Conservation (phyloP, 345 rosid species). For the Trapa incisa region DNA sequence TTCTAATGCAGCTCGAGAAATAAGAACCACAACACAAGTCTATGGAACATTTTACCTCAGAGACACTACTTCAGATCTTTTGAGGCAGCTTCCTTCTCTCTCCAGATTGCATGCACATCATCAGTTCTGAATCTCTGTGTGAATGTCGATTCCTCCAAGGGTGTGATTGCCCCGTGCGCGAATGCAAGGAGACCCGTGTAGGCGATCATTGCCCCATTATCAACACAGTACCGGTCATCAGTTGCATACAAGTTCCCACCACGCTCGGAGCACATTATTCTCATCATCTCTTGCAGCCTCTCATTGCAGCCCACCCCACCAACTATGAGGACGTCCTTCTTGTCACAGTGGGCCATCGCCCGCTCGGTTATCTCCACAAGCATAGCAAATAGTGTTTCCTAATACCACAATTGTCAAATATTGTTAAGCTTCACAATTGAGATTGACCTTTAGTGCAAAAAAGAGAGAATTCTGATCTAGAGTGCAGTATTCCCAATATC, state of each 20-base stretch:
- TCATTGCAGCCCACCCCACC: constrained; percentile 96
- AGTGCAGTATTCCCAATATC: no score
- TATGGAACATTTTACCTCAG: neutral
- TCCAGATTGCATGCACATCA: constrained; percentile 87
- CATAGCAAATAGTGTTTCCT: constrained; percentile 92
- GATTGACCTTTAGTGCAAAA: neutral
- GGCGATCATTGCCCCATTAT: constrained; percentile 99
- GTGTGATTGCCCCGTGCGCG: constrained; percentile 60
- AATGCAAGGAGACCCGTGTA: constrained; percentile 77
- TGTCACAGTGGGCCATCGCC: constrained; percentile 97
- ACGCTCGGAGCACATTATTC: constrained; percentile 81
- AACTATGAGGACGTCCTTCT: constrained; percentile 78
- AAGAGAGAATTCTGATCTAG: neutral
- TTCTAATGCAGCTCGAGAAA: no score
- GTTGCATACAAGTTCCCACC: constrained; percentile 80
- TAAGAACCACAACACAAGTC: neutral
- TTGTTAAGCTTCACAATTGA: neutral
- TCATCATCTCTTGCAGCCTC: constrained; percentile 95
- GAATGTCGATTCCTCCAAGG: constrained; percentile 72
- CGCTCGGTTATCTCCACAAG: constrained; percentile 92
- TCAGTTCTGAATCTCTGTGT: constrained; percentile 88
- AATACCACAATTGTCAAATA: neutral
- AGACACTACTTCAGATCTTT: neutral
- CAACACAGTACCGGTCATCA: constrained; percentile 80
- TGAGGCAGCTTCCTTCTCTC: constrained; percentile 33